These are phyloP conservation scores for Leptographium wingfieldii DNA, from an alignment of 2,329 filamentous ascomycete species.

Conservation along the genomic window DNA sequence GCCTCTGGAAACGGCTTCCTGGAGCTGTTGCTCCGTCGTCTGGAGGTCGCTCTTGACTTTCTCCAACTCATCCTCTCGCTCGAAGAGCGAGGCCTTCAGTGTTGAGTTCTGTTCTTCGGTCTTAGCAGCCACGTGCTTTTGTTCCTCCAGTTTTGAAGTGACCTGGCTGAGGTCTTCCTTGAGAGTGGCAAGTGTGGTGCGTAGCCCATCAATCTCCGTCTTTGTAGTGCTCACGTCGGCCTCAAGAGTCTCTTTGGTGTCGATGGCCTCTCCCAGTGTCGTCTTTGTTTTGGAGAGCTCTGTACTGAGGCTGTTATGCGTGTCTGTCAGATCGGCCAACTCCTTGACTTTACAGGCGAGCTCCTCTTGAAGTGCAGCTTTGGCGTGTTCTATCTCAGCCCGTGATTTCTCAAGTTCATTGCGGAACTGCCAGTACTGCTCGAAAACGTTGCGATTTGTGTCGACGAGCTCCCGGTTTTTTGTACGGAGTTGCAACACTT, in stretches of 20 bases:
- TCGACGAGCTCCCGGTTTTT: slow-evolving; percentile 19
- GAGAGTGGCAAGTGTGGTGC: neutral
- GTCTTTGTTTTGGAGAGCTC: slow-evolving; percentile 14
- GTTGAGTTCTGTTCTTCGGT: slow-evolving; percentile 12
- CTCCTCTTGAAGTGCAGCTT: slow-evolving; percentile 15
- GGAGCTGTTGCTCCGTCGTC: slow-evolving; percentile 14
- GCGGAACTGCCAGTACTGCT: slow-evolving; percentile 22
- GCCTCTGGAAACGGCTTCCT: slow-evolving; percentile 10
- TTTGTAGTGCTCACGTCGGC: slow-evolving; percentile 10
- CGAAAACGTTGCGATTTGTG: slow-evolving; percentile 19
- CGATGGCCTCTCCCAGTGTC: slow-evolving; percentile 8
- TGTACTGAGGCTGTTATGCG: slow-evolving; percentile 7
- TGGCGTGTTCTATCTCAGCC: slow-evolving; percentile 15
- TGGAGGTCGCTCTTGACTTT: slow-evolving; percentile 13
- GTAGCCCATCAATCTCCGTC: slow-evolving; percentile 9
- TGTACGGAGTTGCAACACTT: slow-evolving; percentile 19
- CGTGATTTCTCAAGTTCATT: slow-evolving; percentile 19
- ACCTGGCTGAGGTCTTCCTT: slow-evolving; percentile 4
- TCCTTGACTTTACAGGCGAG: slow-evolving; percentile 14
- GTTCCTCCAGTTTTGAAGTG: slow-evolving; percentile 6
- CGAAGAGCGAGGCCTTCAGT: slow-evolving; percentile 13
- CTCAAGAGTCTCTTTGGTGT: slow-evolving; percentile 2
- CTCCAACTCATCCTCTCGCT: slow-evolving; percentile 14
- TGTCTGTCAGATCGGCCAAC: slow-evolving; percentile 13
- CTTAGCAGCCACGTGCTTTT: slow-evolving; percentile 3